Evolutionary conservation across 495 filamentous ascomycete species (phyloP).

Genomic region (Penicillium longicatenatum): DNA sequence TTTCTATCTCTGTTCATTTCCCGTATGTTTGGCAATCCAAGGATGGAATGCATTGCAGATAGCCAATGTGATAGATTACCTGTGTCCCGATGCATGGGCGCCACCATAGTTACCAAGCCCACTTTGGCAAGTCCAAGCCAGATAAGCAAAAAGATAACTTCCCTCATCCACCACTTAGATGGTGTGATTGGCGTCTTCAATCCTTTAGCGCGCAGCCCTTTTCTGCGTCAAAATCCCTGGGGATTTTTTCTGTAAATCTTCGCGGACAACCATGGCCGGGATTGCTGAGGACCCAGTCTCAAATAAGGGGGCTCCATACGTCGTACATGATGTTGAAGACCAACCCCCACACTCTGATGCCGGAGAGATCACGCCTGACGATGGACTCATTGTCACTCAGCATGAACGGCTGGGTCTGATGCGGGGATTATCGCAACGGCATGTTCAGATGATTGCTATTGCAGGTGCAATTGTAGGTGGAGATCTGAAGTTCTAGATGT

Average conservation of each 20-base stretch:
- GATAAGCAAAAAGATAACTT: constrained; percentile 2
- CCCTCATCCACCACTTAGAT: constrained; percentile 21
- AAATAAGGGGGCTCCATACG: constrained; percentile 15
- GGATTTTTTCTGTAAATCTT: background rate
- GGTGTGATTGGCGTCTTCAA: constrained; percentile 18
- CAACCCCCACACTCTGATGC: constrained; percentile 10
- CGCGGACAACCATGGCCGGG: constrained; percentile 11
- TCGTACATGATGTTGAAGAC: constrained; percentile 26
- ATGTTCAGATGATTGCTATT: constrained; percentile 61
- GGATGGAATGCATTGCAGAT: background rate
- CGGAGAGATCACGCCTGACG: constrained; percentile 8
- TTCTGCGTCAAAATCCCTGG: background rate
- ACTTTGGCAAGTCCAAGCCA: constrained; percentile 2
- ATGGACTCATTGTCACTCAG: constrained; percentile 26
- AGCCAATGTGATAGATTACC: background rate
- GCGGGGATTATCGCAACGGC: constrained; percentile 44
- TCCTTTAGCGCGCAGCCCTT: constrained; percentile 4
- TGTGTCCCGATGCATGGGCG: background rate
- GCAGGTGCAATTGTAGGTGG: constrained; percentile 55
- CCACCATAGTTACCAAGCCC: background rate
- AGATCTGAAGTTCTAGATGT: background rate
- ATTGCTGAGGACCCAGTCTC: constrained; percentile 6
- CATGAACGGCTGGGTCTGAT: constrained; percentile 29
- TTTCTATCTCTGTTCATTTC: background rate
- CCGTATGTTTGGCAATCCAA: background rate